Conservation (phyloP, 371 early-diverging fungal genomes). For the Parasitella parasitica region DNA sequence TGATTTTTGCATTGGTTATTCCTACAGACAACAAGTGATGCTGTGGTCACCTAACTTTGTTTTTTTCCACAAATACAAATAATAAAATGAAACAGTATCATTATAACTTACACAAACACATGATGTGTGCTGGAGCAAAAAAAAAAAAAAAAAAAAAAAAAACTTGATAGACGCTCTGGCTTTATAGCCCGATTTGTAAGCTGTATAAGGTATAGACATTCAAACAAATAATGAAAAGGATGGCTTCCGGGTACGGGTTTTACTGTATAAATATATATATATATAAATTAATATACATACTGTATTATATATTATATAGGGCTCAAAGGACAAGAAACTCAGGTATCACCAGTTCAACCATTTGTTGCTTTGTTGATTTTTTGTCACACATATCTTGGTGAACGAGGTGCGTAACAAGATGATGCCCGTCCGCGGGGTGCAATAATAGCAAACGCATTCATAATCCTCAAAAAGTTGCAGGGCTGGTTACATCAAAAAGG, state of each 20-base stretch:
- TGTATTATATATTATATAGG: too few species aligned
- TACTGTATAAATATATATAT: too few species aligned
- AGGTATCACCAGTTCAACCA: constrained; percentile 18
- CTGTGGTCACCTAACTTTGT: background rate
- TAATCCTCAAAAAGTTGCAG: background rate
- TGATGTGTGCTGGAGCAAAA: background rate
- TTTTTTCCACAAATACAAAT: background rate
- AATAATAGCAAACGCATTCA: background rate
- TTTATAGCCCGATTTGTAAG: too few species aligned
- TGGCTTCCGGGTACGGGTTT: too few species aligned
- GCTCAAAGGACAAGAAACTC: background rate
- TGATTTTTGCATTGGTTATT: background rate
- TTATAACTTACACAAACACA: background rate
- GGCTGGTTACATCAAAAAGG: constrained; percentile 2
- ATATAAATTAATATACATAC: too few species aligned
- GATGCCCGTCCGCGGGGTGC: background rate
- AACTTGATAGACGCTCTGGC: background rate
- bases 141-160: background rate
- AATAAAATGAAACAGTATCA: background rate
- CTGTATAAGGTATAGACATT: background rate
- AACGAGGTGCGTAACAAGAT: constrained; percentile 5
- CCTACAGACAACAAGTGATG: background rate
- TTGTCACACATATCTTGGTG: constrained; percentile 24
- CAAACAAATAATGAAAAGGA: background rate
- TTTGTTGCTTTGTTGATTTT: background rate